A percentile compares a stretch with the other conserved stretches of the same genome.
These are phyloP conservation scores for Cyclostephanos tholiformis DNA, from an alignment of 108 stramenopile genomes.

Conservation along the genomic window DNA sequence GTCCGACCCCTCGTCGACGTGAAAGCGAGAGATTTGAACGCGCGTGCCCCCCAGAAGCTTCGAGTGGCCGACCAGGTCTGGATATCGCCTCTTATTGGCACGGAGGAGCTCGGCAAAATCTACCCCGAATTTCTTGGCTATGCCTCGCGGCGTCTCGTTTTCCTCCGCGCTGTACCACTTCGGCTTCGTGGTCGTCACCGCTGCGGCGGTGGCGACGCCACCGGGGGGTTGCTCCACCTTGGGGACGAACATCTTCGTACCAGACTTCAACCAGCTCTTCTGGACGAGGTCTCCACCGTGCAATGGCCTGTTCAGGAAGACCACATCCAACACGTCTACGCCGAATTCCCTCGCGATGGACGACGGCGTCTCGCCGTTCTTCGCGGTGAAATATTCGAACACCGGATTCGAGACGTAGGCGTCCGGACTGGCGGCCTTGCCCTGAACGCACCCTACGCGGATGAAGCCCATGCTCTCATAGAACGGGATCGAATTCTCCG, in stretches of 20 bases:
- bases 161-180: conserved; percentile 83
- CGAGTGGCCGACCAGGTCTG: conserved; percentile 60
- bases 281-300: conserved; percentile 52
- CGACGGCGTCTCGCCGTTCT: conserved; percentile 61
- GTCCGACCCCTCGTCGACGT: conserved; percentile 52
- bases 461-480: conserved; percentile 89
- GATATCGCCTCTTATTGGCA: conserved; percentile 69
- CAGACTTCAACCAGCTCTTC: conserved; percentile 60
- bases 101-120: conserved; percentile 62
- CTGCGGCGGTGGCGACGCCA: neutral
- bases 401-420: conserved; percentile 59
- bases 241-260: conserved; percentile 72
- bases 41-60: conserved; percentile 74
- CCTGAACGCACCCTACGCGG: conserved; percentile 71
- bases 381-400: conserved; percentile 45
- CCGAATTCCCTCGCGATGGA: conserved; percentile 69
- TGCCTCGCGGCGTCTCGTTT: conserved; percentile 81
- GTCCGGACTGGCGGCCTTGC: conserved; percentile 21
- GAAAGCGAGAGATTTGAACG: conserved; percentile 74
- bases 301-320: conserved; percentile 74
- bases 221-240: neutral
- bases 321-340: conserved; percentile 78
- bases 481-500: conserved; percentile 88
- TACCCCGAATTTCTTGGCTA: conserved; percentile 71
- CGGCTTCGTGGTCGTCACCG: conserved; percentile 31